Conservation (phyloP, 768 basidiomycete genomes). For the Suillus spraguei region DNA sequence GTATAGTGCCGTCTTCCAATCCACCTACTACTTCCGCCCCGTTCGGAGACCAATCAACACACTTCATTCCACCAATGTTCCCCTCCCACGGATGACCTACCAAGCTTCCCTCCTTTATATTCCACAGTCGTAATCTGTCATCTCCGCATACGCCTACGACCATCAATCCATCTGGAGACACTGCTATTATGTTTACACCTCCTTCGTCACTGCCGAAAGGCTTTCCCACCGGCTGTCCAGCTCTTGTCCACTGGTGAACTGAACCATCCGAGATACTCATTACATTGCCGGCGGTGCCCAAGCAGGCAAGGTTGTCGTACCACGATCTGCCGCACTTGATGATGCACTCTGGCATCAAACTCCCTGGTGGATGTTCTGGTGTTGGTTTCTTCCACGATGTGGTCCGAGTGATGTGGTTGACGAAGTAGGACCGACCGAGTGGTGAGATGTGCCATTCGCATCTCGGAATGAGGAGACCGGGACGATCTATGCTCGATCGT, state of each 20-base stretch:
- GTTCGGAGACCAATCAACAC: constrained; percentile 19
- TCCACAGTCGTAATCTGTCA: background rate
- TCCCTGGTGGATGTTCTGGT: background rate
- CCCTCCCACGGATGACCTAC: background rate
- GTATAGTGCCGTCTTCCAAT: constrained; percentile 12
- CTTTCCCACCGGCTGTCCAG: background rate
- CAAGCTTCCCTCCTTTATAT: background rate
- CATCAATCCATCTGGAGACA: background rate
- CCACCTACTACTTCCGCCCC: constrained; percentile 15
- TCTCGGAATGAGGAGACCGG: background rate
- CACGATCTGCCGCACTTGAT: background rate
- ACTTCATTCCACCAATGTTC: background rate
- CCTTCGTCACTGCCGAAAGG: background rate
- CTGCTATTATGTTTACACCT: background rate
- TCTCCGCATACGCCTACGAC: background rate
- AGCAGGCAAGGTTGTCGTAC: background rate
- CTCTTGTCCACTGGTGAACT: background rate
- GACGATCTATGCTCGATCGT: background rate
- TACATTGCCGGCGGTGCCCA: background rate
- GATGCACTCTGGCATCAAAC: background rate
- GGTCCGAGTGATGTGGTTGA: background rate
- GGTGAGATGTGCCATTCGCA: background rate
- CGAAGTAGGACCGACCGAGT: background rate
- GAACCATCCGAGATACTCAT: background rate
- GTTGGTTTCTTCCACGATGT: background rate